phyloP scores from a whole-genome alignment of 2,329 filamentous ascomycete species.

The Pseudogymnoascus sp. region DNA sequence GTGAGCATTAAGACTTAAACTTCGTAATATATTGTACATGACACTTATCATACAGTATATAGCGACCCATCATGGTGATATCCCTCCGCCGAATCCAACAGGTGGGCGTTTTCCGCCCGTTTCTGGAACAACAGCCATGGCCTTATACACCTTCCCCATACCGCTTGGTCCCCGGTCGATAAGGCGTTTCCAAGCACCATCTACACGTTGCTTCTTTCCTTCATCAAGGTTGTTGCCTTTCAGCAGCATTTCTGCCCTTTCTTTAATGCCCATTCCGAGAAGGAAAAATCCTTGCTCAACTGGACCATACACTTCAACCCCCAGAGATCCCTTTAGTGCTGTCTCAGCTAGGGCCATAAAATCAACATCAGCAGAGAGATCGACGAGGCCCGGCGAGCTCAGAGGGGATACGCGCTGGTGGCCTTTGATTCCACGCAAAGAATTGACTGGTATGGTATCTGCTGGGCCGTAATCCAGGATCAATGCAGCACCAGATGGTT shows the following conservation, averaged over 20 bases:
- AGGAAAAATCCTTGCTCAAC: slow-evolving; percentile 79
- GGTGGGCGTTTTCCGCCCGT: slow-evolving; percentile 65
- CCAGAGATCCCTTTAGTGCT: slow-evolving; percentile 64
- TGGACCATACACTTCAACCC: slow-evolving; percentile 87
- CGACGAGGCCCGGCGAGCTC: slow-evolving; percentile 68
- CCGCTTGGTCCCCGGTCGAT: slow-evolving; percentile 75
- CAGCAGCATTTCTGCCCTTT: slow-evolving; percentile 63
- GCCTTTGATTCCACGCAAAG: slow-evolving; percentile 75
- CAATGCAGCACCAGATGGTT: slow-evolving; percentile 76
- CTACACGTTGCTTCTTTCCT: slow-evolving; percentile 52
- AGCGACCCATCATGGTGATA: slow-evolving; percentile 23
- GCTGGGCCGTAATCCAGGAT: slow-evolving; percentile 90
- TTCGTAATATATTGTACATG: background rate
- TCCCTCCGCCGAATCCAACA: slow-evolving; percentile 82
- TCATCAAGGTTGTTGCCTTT: slow-evolving; percentile 37
- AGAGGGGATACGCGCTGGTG: slow-evolving; percentile 77
- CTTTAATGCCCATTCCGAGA: slow-evolving; percentile 69
- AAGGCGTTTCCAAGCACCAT: slow-evolving; percentile 69
- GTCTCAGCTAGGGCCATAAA: slow-evolving; percentile 80
- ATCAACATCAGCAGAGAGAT: slow-evolving; percentile 89
- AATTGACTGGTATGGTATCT: slow-evolving; percentile 74
- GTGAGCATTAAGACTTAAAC: background rate
- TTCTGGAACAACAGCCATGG: slow-evolving; percentile 80
- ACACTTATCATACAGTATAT: background rate
- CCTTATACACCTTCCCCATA: slow-evolving; percentile 95